Conservation (phyloP, 176 grass and related monocot genomes). For the Dendrocalamus sinicus region DNA sequence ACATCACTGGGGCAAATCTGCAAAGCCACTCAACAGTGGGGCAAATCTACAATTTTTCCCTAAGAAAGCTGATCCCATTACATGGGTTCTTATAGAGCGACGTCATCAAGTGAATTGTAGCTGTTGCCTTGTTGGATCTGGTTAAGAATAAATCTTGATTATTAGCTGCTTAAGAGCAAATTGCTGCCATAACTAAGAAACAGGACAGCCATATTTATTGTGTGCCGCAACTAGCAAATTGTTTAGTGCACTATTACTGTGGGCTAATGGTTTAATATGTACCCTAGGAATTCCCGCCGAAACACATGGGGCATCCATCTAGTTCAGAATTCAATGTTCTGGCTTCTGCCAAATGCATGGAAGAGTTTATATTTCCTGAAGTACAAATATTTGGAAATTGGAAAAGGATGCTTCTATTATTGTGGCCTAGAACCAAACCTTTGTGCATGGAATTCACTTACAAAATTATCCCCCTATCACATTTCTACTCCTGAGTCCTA, state of each 20-base stretch:
- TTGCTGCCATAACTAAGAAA: not conserved
- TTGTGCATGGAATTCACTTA: not conserved
- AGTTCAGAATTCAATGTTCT: not conserved
- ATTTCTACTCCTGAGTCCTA: conserved; percentile 20
- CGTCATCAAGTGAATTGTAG: not conserved
- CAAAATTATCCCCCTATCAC: not conserved
- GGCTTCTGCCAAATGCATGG: conserved; percentile 11
- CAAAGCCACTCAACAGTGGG: too few relatives aligned
- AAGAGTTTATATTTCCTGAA: not conserved
- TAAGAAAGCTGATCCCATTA: not conserved
- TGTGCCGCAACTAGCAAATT: not conserved
- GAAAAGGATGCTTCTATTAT: not conserved
- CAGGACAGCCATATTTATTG: not conserved
- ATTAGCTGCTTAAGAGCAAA: not conserved
- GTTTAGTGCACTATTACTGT: not conserved
- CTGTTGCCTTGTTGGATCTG: not conserved
- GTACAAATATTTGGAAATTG: conserved; percentile 4
- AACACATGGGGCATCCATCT: not conserved
- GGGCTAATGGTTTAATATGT: too few relatives aligned
- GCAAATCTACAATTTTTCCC: too few relatives aligned
- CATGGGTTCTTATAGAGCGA: not conserved
- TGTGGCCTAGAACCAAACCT: not conserved
- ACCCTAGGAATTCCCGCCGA: not conserved
- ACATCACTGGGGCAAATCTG: too few relatives aligned
- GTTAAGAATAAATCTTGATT: not conserved